Evolutionary conservation across 441 rosid genomes (phyloP), one percentile per base, ranked within the genome.

Genomic region (Pelargonium fulgidum): DNA sequence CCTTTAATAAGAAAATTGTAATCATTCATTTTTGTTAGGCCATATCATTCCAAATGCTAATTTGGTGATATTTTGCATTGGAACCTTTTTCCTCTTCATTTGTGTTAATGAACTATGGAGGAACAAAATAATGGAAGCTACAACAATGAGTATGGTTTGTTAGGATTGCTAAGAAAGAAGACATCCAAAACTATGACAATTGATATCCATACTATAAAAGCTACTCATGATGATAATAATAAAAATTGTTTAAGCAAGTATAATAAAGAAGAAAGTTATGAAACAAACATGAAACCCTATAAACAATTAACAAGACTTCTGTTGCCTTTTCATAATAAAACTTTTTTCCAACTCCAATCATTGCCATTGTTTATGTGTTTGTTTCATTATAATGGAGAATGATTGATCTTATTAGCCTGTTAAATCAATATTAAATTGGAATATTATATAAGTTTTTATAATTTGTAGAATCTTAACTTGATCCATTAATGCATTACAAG

Each of bases 341-440:
- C 39, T 41, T 0, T 26, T 24, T 61, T 7, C 9, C 16, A 20
- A 7, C 24, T 22, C 16, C 67, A 62, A 44, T 50, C 68, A 39
- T 65, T 44, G 42, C 22, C 68, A 39, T 54, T 16, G 65, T 67
- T 33, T 0, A 68, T 41, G 36, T 50, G 16, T 45, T 66, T 58
- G 16, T 33, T 58, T 12, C 14, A n/a, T 7, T 7, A 39, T 59
- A 52, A 47, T 61, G n/a, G 33, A 17, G n/a, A 48, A 12, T 13
- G 3, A 16, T 48, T 48, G n/a, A 2, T 47, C n/a, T 8, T 47
- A 9, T 47, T 47, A 47, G 24, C 0, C 1, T 22, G 24, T 22
- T 22, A 22, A 22, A 22, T 1, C 1, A 22, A 22, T 22, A 0
- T 22, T 22, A 22, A 22, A 22, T 22, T 22, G 24, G 24, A 22